A percentile compares a stretch with the other conserved stretches of the same genome.
Evolutionary conservation across 108 stramenopile species (phyloP).

Genomic region (Cyclotella choctawhatcheeana): DNA sequence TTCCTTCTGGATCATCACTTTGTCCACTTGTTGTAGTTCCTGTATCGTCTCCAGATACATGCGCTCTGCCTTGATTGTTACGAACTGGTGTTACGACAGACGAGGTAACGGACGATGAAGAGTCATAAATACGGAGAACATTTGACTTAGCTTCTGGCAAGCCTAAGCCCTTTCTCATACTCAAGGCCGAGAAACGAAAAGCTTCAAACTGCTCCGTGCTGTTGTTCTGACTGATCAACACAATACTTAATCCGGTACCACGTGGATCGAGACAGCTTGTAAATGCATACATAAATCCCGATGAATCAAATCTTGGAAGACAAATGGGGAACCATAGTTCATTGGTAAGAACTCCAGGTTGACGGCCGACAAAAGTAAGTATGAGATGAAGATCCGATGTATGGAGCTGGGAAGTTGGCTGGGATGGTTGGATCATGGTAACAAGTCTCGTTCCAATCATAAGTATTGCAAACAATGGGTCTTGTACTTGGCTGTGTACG

Average conservation of each 20-base stretch:
- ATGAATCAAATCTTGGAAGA: constrained; percentile 76
- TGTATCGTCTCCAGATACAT: constrained; percentile 20
- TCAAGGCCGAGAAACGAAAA: constrained; percentile 52
- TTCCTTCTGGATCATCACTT: constrained; percentile 12
- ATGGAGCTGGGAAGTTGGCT: constrained; percentile 65
- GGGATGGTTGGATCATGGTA: constrained; percentile 68
- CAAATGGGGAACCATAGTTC: constrained; percentile 87
- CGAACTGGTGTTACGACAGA: constrained; percentile 27
- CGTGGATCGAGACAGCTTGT: constrained; percentile 60
- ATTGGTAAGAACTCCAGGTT: constrained; percentile 59
- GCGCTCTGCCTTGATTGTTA: constrained; percentile 17
- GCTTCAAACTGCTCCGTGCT: constrained; percentile 77
- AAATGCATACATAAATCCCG: constrained; percentile 80
- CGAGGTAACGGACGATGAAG: constrained; percentile 29
- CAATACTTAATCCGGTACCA: constrained; percentile 55
- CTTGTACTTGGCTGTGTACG: constrained; percentile 10
- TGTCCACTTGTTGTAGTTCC: background rate
- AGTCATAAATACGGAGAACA: constrained; percentile 27
- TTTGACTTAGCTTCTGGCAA: constrained; percentile 44
- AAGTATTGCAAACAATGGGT: constrained; percentile 65
- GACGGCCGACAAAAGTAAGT: constrained; percentile 63
- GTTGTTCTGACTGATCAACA: constrained; percentile 62
- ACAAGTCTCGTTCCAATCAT: constrained; percentile 61
- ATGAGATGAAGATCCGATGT: constrained; percentile 75
- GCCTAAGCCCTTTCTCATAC: constrained; percentile 48